Base-by-base conservation (phyloP, 306 rosid genomes). In the Begonia loranthoides region DNA sequence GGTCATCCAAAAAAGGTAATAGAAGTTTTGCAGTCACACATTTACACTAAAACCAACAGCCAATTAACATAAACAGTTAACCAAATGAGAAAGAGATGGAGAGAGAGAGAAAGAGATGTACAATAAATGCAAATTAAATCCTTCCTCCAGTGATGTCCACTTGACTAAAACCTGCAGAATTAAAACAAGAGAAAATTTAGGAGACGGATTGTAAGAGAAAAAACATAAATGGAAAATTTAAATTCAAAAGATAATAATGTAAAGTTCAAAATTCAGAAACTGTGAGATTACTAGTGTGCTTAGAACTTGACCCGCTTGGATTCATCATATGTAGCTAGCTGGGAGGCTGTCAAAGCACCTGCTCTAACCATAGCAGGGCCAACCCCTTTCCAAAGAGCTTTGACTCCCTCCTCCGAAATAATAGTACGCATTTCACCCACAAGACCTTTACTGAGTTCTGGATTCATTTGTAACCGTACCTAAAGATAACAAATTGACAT, bases 331-430 rank as follows among this genome's bases (percentile, higher is more conserved):
- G 94, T 72, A 48, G 88, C 92, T 59, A 86, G 66, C 70, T 90
- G 99, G 21, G 99, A 78, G 57, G 99, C 88, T 55, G 99, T 90
- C 84, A 90, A 74, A 41, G 79, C 74, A 69, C 93, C 87, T 28
- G 96, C 99, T 75, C 99, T 76, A 67, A 73, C 77, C 94, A 78
- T 86, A 60, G 93, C 99, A 80, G 95, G 99, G 51, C 94, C 88
- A 48, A 90, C 76, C 6, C 99, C 96, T 61, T 80, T 86, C 95
- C 99, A 86, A 60, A 90, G 81, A 63, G 86, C 82, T 73, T 38
- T 78, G 53, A 80, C 38, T 73, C 99, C 95, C 78, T 83, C 95
- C 66, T 82, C 75, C 17, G 86, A 69, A 59, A 78, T 49, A 47
- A 85, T 86, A 66, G 74, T 70, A 38, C 10, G 62, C 67, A 90